Evolutionary conservation across 768 basidiomycete genomes (phyloP), one percentile per base, ranked within the genome.

Genomic region (Termitomyces sp.): DNA sequence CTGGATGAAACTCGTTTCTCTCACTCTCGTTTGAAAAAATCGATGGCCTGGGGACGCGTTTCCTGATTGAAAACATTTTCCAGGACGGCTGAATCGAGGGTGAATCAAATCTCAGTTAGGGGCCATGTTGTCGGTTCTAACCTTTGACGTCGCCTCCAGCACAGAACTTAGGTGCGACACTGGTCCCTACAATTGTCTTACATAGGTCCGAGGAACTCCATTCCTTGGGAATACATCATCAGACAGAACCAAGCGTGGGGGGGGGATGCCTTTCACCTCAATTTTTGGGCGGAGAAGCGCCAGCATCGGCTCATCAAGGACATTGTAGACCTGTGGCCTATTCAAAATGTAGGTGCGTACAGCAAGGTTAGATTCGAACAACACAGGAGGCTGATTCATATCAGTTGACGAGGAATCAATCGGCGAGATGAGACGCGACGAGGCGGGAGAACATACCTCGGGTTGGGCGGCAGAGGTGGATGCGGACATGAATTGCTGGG

Each of bases 121-220:
- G 54, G 26, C n/a, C 26, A 20, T 32, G 48, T 45, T 52, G 47
- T 22, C 43, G 51, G 52, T 56, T 78, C 88, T 72, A 64, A 95
- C 96, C 76, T 58, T 84, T 86, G 57, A 99, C 90, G 71, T 99
- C 97, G 45, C 97, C 97, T 14, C 97, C 97, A 6, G 92, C 88
- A 66, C 94, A 98, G 69, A 98, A 98, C 13, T 88, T 91, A 58
- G 85, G 78, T 3, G 87, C 88, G 13, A 72, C 70, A 24, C 90
- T 90, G 33, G 81, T 80, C 35, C 87, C 89, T 38, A 92, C 79
- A 58, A 97, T 83, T 30, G 87, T 78, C 56, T 82, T 80, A 63
- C 85, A 85, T 7, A 92, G 78, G 51, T 87, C 80, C 30, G 90
- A 85, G 36, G 79, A 72, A 59, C 81, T 79, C 90, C 91, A 93